Percentiles rank a stretch among this genome's conserved stretches.
Evolutionary conservation across 2,329 filamentous ascomycete genomes (phyloP).

Genomic region (Pseudogymnoascus sp.): DNA sequence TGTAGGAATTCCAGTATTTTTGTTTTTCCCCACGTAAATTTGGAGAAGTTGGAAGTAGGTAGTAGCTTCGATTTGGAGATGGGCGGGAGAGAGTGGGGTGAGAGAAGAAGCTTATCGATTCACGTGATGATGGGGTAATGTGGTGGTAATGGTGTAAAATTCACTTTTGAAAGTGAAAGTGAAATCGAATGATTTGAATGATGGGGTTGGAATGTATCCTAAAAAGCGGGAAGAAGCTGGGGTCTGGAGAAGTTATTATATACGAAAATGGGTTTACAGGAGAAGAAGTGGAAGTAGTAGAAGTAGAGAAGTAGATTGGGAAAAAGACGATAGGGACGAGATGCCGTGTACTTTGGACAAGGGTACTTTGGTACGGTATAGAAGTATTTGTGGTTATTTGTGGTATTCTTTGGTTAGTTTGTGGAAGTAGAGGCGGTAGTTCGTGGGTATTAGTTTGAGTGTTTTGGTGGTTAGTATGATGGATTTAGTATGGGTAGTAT

Average conservation of each 20-base stretch:
- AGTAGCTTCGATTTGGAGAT: not conserved
- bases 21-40: not conserved
- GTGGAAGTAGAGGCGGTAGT: not conserved
- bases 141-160: not conserved
- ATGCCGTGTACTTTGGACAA: not conserved
- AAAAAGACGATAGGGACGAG: not conserved
- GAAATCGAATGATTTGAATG: not conserved
- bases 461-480: not conserved
- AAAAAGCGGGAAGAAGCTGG: constrained; percentile 4
- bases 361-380: not conserved
- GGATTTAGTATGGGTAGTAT: not conserved
- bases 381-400: not conserved
- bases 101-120: constrained; percentile 2
- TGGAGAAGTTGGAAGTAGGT: not conserved
- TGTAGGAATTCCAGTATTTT: not conserved
- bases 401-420: not conserved
- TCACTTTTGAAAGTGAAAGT: not conserved
- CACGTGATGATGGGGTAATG: not conserved
- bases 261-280: not conserved
- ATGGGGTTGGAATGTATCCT: constrained; percentile 2
- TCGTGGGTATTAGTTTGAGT: not conserved
- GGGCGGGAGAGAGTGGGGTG: not conserved
- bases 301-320: not conserved
- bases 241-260: constrained; percentile 4
- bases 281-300: not conserved